Evolutionary conservation across 2,329 filamentous ascomycete species (phyloP).

Genomic region (Colletotrichum higginsianum): DNA sequence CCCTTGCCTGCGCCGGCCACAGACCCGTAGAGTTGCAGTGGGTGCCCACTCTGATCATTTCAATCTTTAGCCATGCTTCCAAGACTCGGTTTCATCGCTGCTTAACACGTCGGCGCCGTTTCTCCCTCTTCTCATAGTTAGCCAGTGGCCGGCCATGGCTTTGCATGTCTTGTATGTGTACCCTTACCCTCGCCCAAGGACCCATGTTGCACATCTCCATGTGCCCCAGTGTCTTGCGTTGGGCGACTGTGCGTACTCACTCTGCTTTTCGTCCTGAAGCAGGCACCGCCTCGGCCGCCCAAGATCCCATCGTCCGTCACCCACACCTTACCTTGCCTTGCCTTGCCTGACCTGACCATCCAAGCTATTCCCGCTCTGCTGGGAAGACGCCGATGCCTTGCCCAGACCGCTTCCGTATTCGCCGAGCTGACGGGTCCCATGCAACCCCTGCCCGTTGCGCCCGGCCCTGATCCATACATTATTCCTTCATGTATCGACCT

Average conservation of each 20-base stretch:
- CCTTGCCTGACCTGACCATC: conserved; percentile 26
- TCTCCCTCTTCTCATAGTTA: conserved; percentile 30
- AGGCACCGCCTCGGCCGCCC: conserved; percentile 38
- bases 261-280: conserved; percentile 44
- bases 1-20: conserved; percentile 33
- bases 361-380: conserved; percentile 40
- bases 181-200: conserved; percentile 26
- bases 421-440: conserved; percentile 40
- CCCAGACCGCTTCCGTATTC: conserved; percentile 42
- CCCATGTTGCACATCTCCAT: conserved; percentile 41
- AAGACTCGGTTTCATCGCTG: conserved; percentile 38
- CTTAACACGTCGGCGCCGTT: conserved; percentile 39
- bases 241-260: conserved; percentile 33
- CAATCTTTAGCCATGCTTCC: conserved; percentile 41
- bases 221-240: conserved; percentile 41
- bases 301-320: conserved; percentile 38
- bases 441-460: conserved; percentile 37
- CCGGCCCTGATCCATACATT: conserved; percentile 38
- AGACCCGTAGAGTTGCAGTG: conserved; percentile 38
- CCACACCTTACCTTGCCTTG: conserved; percentile 37
- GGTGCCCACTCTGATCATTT: conserved; percentile 26
- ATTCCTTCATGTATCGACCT: conserved; percentile 35
- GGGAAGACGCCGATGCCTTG: conserved; percentile 41
- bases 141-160: conserved; percentile 24
- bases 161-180: neutral